These are phyloP conservation scores for Apium graveolens DNA, from an alignment of 129 eudicot genomes.

Conservation along the genomic window DNA sequence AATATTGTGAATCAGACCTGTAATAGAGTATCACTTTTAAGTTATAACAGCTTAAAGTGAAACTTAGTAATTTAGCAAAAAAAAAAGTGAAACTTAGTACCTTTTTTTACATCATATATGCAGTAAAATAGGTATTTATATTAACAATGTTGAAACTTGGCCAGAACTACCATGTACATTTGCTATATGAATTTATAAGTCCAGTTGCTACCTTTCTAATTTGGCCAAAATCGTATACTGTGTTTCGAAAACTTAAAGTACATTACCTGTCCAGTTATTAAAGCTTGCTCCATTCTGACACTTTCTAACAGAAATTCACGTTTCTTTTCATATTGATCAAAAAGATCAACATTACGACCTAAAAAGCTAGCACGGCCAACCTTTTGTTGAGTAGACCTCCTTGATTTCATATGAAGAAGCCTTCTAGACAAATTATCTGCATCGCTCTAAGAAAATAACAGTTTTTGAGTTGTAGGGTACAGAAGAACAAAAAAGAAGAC, in stretches of 20 bases:
- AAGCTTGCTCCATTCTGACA: slow-evolving; percentile 44
- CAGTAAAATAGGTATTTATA: background rate
- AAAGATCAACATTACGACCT: slow-evolving; percentile 54
- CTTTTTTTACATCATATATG: background rate
- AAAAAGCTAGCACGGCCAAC: slow-evolving; percentile 47
- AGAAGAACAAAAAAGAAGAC: background rate
- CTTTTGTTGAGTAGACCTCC: slow-evolving; percentile 27
- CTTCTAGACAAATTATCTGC: slow-evolving; percentile 42
- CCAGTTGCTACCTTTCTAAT: background rate
- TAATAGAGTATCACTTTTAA: background rate
- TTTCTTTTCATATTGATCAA: slow-evolving; percentile 59
- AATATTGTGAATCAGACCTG: background rate
- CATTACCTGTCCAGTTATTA: slow-evolving; percentile 46
- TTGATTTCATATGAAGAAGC: slow-evolving; percentile 42
- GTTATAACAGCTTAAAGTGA: background rate
- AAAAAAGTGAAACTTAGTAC: background rate
- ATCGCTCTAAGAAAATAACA: slow-evolving; percentile 27
- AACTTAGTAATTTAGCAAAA: too few relatives aligned
- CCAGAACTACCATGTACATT: background rate
- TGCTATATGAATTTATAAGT: background rate
- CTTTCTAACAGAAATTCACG: slow-evolving; percentile 52
- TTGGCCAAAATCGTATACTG: background rate
- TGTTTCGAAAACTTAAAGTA: background rate
- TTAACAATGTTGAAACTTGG: background rate
- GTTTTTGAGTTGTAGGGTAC: background rate